Conservation (phyloP, 1,284 basidiomycete species). For the Cutaneotrichosporon arboriforme region DNA sequence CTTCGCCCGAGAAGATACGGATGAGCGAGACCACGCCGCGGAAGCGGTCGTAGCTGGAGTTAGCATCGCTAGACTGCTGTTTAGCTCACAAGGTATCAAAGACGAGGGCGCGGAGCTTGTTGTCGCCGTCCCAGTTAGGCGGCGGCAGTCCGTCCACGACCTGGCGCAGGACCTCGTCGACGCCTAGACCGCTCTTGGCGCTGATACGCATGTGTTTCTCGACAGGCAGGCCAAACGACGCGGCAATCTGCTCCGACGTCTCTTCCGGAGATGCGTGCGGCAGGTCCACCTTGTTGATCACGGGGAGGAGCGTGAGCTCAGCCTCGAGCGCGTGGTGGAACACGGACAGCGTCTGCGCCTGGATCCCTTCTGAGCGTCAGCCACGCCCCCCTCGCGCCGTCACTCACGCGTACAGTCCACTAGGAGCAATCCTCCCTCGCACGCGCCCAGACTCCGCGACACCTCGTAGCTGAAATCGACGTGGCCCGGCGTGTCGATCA, state of each 20-base stretch:
- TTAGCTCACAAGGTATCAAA: constrained; percentile 83
- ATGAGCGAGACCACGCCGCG: constrained; percentile 92
- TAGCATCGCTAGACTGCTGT: background rate
- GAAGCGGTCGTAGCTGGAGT: constrained; percentile 82
- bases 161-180: constrained; percentile 64
- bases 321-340: constrained; percentile 81
- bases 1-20: constrained; percentile 59
- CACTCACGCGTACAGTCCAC: constrained; percentile 78
- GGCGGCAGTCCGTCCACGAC: constrained; percentile 79
- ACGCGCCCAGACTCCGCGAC: constrained; percentile 83
- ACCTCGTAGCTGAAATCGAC: constrained; percentile 98
- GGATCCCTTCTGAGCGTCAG: constrained; percentile 65
- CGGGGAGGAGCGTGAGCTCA: constrained; percentile 79
- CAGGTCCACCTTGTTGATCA: constrained; percentile 94
- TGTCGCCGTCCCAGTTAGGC: constrained; percentile 52
- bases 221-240: constrained; percentile 72
- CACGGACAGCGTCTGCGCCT: constrained; percentile 95
- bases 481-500: constrained; percentile 97
- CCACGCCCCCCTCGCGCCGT: background rate
- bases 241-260: constrained; percentile 71
- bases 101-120: constrained; percentile 73
- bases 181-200: constrained; percentile 85
- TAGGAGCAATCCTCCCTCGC: constrained; percentile 82
- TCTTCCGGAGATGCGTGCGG: constrained; percentile 75
- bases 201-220: constrained; percentile 70